A percentile compares a stretch with the other conserved stretches of the same genome.
Evolutionary conservation across 2,329 filamentous ascomycete genomes (phyloP).

Genomic region (Aspergillus fumigatus): DNA sequence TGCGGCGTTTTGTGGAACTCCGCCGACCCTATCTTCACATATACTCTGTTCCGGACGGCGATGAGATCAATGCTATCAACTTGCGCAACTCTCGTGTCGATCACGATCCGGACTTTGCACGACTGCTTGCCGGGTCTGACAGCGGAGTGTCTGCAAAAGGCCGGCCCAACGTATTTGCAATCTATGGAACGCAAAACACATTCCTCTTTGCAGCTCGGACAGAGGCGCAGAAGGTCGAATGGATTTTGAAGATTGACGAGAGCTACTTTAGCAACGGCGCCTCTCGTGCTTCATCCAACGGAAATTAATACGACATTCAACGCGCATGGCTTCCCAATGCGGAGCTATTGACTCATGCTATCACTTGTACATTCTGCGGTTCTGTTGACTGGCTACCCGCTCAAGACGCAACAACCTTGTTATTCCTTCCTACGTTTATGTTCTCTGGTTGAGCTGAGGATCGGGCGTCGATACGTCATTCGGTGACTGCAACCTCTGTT

Average conservation of each 20-base stretch:
- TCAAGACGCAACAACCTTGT: background rate
- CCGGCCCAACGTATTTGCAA: conserved; percentile 76
- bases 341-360: background rate
- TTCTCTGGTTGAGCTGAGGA: conserved; percentile 6
- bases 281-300: conserved; percentile 21
- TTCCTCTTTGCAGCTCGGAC: conserved; percentile 89
- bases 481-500: conserved; percentile 5
- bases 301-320: conserved; percentile 15
- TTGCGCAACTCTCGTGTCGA: conserved; percentile 87
- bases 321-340: background rate
- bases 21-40: conserved; percentile 88
- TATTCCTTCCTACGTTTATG: background rate
- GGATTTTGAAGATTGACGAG: conserved; percentile 94
- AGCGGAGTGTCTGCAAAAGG: conserved; percentile 36
- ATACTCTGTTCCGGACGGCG: conserved; percentile 77
- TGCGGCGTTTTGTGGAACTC: conserved; percentile 88
- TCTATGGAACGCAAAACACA: conserved; percentile 91
- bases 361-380: background rate
- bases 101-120: conserved; percentile 80
- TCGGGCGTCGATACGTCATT: conserved; percentile 18
- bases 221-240: conserved; percentile 91
- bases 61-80: conserved; percentile 86
- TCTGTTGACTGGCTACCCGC: background rate
- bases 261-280: conserved; percentile 53
- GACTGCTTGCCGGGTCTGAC: conserved; percentile 53